Evolutionary conservation across 176 grass and related monocot genomes (phyloP), one percentile per base, ranked within the genome.

Genomic region (Cymbopogon citratus): DNA sequence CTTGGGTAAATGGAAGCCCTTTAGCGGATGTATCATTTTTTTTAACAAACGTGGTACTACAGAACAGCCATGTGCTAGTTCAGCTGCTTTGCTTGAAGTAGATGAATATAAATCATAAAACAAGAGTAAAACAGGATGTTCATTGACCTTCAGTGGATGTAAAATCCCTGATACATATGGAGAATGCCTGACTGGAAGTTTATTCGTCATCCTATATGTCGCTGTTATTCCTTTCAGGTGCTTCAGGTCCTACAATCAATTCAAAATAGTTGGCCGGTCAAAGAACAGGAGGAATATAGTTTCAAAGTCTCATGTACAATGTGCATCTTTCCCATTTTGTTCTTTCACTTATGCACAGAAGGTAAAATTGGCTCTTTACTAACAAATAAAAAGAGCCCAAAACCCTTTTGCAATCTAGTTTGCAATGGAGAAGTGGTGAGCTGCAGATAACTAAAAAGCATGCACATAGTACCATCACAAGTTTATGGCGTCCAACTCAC

Each of bases 131-230:
- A 87, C 25, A 82, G 70, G 71, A 88, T 62, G 61, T 74, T 23
- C n/a, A 85, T 73, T 85, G 78, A 99, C 93, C 93, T 99, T 93
- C 24, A 99, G 66, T 80, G 96, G 93, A 90, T 92, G 91, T 66
- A 95, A 89, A 76, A 95, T 93, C 49, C 89, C 82, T 26, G 91
- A 95, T 73, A 95, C 96, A 70, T 99, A 99, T 29, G 87, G 91
- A 73, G 96, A 99, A 91, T 93, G 96, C 80, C 91, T 95, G 31
- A 93, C 92, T 56, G 96, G 89, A 95, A 99, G 96, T 63, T 99
- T 95, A 79, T 87, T 99, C 12, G 91, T 93, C 96, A 99, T 91
- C 80, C 96, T 95, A 87, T 99, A 99, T 67, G 90, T 95, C 5
- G 96, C 92, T 78, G 91, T 90, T 75, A 99, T 95, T 90, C 92